Evolutionary conservation across 176 grass and related monocot species (phyloP), one percentile per base, ranked within the genome.

Genomic region (Pontederia paniculata): DNA sequence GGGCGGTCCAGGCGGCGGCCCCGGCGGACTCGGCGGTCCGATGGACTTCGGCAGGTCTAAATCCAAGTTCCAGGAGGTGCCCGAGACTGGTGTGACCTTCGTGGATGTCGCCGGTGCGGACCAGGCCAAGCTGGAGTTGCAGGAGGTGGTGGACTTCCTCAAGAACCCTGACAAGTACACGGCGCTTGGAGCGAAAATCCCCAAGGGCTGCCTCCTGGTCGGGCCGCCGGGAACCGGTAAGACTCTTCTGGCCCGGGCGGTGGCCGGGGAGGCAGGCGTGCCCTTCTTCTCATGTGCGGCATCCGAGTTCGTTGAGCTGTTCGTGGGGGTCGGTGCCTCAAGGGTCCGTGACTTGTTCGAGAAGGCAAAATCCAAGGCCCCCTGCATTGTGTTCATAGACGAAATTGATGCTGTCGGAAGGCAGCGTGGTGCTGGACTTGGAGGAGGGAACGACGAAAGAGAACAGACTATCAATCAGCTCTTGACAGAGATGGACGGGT

Each of bases 391-490:
- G 16, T 97, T 90, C 71, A 97, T 97, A 11, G 93, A 97, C 58
- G 93, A 97, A 23, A 90, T 97, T 19, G 93, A 97, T 23, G 93
- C 93, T 0, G 93, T 97, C 8, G 93, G 93, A 9, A 79, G 93
- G 45, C 93, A 97, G 77, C 80, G 93, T 52, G 93, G 93, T 8
- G 93, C 93, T 0, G 93, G 93, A 0, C 77, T 97, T n/a, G 91
- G 91, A 21, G 91, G 91, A 1, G 91, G 91, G 0, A 97, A 97
- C 5, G 91, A 97, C 37, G 91, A 97, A 74, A 87, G 93, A 56
- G 93, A 97, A 72, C 93, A 97, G 83, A 97, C 93, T 23, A 97
- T 90, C 51, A 97, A 97, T 68, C 93, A 97, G 80, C 77, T 97
- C 31, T 66, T 97, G 51, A 97, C 93, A 0, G 93, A 97, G 79